These are phyloP conservation scores for Apiotrichum laibachii DNA, from an alignment of 1,284 basidiomycete genomes.

Conservation along the genomic window DNA sequence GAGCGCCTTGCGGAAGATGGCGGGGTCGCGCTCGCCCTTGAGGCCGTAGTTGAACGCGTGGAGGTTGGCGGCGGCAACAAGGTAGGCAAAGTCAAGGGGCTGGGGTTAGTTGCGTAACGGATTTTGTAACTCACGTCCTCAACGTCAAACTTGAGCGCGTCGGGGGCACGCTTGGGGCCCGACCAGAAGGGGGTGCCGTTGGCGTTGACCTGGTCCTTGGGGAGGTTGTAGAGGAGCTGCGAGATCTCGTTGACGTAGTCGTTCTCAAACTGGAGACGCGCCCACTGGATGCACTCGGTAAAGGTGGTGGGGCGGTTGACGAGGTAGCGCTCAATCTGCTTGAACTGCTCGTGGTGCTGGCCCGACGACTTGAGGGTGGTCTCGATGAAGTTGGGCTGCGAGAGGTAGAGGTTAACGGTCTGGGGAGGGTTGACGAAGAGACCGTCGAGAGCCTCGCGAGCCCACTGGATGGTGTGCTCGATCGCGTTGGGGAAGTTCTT, in stretches of 20 bases:
- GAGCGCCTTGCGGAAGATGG: constrained; percentile 77
- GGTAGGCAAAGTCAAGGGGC: constrained; percentile 83
- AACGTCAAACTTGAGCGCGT: constrained; percentile 80
- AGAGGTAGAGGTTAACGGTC: constrained; percentile 93
- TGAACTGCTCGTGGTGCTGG: constrained; percentile 84
- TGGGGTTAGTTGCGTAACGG: constrained; percentile 46
- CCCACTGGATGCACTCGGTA: constrained; percentile 97
- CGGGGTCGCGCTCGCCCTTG: constrained; percentile 79
- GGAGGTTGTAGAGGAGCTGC: constrained; percentile 89
- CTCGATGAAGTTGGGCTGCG: constrained; percentile 94
- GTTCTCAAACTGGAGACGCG: constrained; percentile 90
- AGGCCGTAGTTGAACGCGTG: constrained; percentile 98
- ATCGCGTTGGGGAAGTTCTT: constrained; percentile 99
- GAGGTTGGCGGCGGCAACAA: constrained; percentile 91
- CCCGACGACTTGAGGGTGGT: constrained; percentile 84
- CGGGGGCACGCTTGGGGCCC: constrained; percentile 97
- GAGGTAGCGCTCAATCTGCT: constrained; percentile 85
- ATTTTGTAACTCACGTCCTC: constrained; percentile 64
- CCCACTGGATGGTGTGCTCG: constrained; percentile 99
- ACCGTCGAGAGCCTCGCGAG: constrained; percentile 86
- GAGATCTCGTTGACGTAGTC: constrained; percentile 92
- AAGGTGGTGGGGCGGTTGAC: constrained; percentile 93
- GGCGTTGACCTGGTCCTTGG: constrained; percentile 85
- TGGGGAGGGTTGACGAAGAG: constrained; percentile 92
- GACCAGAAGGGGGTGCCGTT: constrained; percentile 95